Evolutionary conservation across 1,284 basidiomycete genomes (phyloP).

Genomic region (Cerrena zonata): DNA sequence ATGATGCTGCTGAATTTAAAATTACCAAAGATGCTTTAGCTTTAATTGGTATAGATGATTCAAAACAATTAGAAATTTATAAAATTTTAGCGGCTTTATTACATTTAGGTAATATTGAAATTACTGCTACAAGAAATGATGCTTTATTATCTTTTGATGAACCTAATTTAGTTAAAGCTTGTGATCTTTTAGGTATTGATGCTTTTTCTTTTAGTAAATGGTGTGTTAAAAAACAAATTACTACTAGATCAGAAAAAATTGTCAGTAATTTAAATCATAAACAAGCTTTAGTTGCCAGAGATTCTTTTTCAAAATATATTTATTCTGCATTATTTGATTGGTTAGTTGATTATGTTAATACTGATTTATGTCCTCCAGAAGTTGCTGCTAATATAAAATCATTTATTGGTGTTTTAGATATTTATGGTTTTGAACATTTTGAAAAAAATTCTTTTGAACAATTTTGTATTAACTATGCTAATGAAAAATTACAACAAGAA

Average conservation of each 20-base stretch:
- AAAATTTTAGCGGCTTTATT: constrained; percentile 87
- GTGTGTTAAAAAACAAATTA: constrained; percentile 97
- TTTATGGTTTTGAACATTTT: constrained; percentile 95
- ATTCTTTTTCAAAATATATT: constrained; percentile 96
- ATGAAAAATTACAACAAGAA: constrained; percentile 97
- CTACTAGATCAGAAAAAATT: constrained; percentile 93
- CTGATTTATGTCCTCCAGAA: constrained; percentile 89
- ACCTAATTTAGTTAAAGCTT: constrained; percentile 75
- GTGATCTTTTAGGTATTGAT: constrained; percentile 89
- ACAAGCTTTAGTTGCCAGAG: constrained; percentile 92
- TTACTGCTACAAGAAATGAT: constrained; percentile 78
- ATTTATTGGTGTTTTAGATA: constrained; percentile 98
- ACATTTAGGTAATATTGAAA: constrained; percentile 94
- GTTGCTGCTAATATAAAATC: constrained; percentile 84
- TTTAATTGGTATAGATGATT: constrained; percentile 93
- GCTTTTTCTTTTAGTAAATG: constrained; percentile 95
- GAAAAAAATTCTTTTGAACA: constrained; percentile 98
- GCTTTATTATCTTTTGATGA: constrained; percentile 83
- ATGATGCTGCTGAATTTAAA: constrained; percentile 93
- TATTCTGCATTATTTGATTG: constrained; percentile 99
- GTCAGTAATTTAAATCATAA: constrained; percentile 79
- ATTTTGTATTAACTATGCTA: constrained; percentile 99
- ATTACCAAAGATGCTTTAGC: constrained; percentile 91
- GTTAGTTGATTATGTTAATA: constrained; percentile 95
- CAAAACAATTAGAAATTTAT: constrained; percentile 98